phyloP scores from a whole-genome alignment of 2,329 filamentous ascomycete genomes.

The Davidsoniella eucalypti region DNA sequence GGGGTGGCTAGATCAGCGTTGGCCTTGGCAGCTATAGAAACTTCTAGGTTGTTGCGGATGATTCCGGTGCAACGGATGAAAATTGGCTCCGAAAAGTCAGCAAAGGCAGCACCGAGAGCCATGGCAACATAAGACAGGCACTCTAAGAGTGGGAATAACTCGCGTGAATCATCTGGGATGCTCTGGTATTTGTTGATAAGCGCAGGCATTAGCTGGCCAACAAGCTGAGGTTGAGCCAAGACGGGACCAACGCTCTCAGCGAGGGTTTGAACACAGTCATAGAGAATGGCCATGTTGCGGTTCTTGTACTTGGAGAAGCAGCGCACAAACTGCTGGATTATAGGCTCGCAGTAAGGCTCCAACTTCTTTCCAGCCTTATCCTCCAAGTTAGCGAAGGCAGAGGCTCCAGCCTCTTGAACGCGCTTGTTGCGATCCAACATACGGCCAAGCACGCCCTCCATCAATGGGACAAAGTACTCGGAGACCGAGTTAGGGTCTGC shows the following conservation, averaged over 20 bases:
- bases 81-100: conserved; percentile 71
- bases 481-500: conserved; percentile 48
- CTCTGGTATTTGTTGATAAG: conserved; percentile 77
- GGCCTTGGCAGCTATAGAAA: conserved; percentile 51
- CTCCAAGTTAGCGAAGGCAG: conserved; percentile 88
- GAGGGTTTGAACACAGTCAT: conserved; percentile 94
- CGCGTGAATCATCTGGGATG: conserved; percentile 74
- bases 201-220: conserved; percentile 78
- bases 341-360: conserved; percentile 73
- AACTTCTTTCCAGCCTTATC: conserved; percentile 75
- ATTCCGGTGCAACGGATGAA: conserved; percentile 81
- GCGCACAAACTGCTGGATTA: conserved; percentile 77
- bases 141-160: conserved; percentile 89
- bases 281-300: conserved; percentile 95
- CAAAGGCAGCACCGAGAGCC: conserved; percentile 66
- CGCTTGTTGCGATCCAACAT: conserved; percentile 98
- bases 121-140: conserved; percentile 89
- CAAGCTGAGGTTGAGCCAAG: conserved; percentile 65
- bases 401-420: conserved; percentile 90
- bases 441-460: conserved; percentile 84
- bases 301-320: conserved; percentile 97
- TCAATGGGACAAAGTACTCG: conserved; percentile 82
- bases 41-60: conserved; percentile 80
- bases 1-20: conserved; percentile 58
- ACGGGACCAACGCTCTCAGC: conserved; percentile 78